Conservation (phyloP, 2,329 filamentous ascomycete genomes). For the Fusarium caatingaense region DNA sequence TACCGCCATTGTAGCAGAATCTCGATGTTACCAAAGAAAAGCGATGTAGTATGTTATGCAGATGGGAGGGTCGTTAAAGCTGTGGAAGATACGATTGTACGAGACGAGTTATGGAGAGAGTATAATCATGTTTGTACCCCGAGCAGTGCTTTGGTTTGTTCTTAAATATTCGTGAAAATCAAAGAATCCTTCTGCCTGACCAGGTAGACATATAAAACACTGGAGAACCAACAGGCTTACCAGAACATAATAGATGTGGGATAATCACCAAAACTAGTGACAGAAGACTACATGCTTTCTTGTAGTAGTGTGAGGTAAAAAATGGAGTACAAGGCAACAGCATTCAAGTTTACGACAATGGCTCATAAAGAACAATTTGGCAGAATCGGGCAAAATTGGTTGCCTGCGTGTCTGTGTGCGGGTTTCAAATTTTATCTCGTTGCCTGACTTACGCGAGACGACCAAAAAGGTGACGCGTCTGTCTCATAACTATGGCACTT, state of each 20-base stretch:
- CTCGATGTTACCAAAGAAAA: neutral
- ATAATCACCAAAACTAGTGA: neutral
- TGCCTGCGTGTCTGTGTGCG: neutral
- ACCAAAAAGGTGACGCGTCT: neutral
- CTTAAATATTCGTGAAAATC: fast-evolving
- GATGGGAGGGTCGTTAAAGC: neutral
- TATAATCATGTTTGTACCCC: fast-evolving
- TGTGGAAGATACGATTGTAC: neutral
- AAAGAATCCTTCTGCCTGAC: conserved; percentile 2
- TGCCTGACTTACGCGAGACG: neutral
- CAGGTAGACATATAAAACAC: conserved; percentile 3
- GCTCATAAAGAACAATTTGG: neutral
- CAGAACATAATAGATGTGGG: neutral
- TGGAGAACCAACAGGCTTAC: neutral
- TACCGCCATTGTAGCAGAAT: conserved; percentile 3
- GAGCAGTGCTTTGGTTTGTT: neutral
- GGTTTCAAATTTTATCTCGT: neutral
- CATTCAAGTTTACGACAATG: neutral
- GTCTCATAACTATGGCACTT: too few species aligned
- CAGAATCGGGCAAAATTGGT: too few species aligned
- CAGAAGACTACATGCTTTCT: neutral
- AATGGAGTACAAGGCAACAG: conserved; percentile 1
- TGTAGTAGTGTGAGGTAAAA: neutral
- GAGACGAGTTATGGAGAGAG: neutral
- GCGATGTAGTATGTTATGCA: neutral